Conservation (phyloP, 129 eudicot species). For the Solidago caesia region DNA sequence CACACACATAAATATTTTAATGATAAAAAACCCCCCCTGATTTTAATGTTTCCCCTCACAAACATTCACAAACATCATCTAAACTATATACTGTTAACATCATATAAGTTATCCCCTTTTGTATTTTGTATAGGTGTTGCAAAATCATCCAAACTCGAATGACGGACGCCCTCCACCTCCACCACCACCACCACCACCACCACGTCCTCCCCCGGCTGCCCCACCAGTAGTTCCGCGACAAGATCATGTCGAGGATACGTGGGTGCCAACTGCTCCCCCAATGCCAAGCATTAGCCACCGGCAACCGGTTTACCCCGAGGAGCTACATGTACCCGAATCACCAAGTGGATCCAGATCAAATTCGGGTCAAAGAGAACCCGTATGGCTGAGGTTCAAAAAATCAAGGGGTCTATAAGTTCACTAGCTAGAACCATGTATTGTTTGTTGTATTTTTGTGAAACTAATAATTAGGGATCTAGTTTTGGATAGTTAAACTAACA, state of each 20-base stretch:
- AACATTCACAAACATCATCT: no score
- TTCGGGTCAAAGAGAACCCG: slow-evolving; percentile 33
- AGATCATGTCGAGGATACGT: slow-evolving; percentile 26
- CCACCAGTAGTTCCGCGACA: slow-evolving; percentile 18
- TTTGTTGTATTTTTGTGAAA: slow-evolving; percentile 8
- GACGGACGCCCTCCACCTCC: slow-evolving; percentile 31
- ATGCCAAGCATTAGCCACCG: slow-evolving; percentile 25
- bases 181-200: slow-evolving; percentile 19
- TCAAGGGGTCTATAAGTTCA: slow-evolving; percentile 29
- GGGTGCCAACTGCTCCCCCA: slow-evolving; percentile 35
- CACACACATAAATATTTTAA: no score
- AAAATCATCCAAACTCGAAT: slow-evolving; percentile 11
- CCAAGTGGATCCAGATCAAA: slow-evolving; percentile 15
- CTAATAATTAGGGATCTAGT: slow-evolving; percentile 1
- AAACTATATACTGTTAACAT: no score
- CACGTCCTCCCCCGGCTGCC: slow-evolving; percentile 26
- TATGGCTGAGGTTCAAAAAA: slow-evolving; percentile 46
- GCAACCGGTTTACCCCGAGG: slow-evolving; percentile 33
- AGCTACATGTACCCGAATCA: slow-evolving; percentile 32
- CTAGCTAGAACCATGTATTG: not conserved
- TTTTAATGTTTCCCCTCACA: no score
- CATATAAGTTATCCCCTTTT: no score
- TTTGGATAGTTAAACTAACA: not conserved
- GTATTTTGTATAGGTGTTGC: slow-evolving; percentile 18
- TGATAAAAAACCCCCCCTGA: no score